These are phyloP conservation scores for Pleurotus djamor DNA, from an alignment of 768 basidiomycete species.

Conservation along the genomic window DNA sequence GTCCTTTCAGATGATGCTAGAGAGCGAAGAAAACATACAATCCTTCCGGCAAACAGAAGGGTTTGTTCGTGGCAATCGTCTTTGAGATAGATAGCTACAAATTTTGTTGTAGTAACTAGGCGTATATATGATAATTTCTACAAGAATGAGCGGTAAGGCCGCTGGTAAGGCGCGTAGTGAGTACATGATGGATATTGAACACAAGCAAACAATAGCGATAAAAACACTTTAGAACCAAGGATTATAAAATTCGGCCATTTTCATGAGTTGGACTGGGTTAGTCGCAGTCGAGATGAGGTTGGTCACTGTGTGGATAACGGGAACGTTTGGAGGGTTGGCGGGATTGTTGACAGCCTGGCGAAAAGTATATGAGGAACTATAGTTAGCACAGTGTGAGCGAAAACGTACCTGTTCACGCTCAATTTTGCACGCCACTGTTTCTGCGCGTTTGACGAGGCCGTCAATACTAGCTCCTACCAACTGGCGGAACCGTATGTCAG, in stretches of 20 bases:
- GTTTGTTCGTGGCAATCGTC: conserved; percentile 42
- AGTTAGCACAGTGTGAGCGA: neutral
- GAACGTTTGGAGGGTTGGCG: conserved; percentile 36
- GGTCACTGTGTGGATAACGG: conserved; percentile 79
- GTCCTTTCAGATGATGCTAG: conserved; percentile 65
- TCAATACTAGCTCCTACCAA: conserved; percentile 58
- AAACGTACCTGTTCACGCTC: conserved; percentile 75
- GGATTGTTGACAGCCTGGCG: conserved; percentile 31
- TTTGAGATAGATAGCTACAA: neutral
- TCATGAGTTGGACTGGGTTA: conserved; percentile 80
- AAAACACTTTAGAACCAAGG: conserved; percentile 75
- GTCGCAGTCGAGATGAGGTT: conserved; percentile 85
- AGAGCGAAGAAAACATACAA: conserved; percentile 65
- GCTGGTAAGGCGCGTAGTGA: too few species aligned
- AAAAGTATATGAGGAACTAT: conserved; percentile 2
- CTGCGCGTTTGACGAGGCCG: conserved; percentile 74
- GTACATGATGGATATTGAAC: too few species aligned
- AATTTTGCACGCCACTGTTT: conserved; percentile 81
- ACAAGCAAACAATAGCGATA: neutral
- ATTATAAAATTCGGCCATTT: conserved; percentile 82
- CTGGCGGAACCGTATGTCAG: conserved; percentile 58
- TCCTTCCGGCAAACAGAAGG: conserved; percentile 79
- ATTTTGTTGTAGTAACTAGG: conserved; percentile 1
- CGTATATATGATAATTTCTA: neutral
- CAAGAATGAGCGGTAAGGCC: neutral